These are phyloP conservation scores for Physaria fendleri DNA, from an alignment of 345 rosid genomes.

Conservation along the genomic window DNA sequence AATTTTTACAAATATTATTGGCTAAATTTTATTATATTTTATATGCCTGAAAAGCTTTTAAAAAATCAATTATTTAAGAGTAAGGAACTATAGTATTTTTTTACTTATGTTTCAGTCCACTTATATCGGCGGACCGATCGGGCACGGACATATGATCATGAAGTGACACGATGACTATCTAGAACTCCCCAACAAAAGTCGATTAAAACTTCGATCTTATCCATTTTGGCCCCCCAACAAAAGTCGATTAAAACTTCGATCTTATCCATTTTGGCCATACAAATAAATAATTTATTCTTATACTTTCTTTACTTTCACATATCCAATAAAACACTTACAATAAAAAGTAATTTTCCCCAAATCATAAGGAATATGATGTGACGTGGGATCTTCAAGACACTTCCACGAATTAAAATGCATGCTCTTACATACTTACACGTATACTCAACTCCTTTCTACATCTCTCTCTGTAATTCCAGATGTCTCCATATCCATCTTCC, in stretches of 20 bases:
- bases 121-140: too few relatives aligned
- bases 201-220: not conserved
- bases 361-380: not conserved
- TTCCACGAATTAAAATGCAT: constrained; percentile 31
- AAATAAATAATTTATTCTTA: too few relatives aligned
- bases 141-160: too few relatives aligned
- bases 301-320: too few relatives aligned
- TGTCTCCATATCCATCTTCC: constrained; percentile 26
- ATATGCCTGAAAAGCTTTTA: too few relatives aligned
- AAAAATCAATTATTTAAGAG: too few relatives aligned
- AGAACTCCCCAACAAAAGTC: not conserved
- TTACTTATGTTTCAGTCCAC: too few relatives aligned
- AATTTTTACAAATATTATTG: too few relatives aligned
- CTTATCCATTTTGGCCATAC: not conserved
- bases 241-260: not conserved
- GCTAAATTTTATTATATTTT: too few relatives aligned
- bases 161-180: not conserved
- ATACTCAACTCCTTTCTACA: constrained; percentile 2
- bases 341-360: too few relatives aligned
- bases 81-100: too few relatives aligned
- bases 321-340: too few relatives aligned
- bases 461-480: constrained; percentile 37
- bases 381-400: constrained; percentile 48
- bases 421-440: constrained; percentile 13
- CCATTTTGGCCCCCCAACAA: not conserved